These are phyloP conservation scores for Globisporangium sylvaticum DNA, from an alignment of 352 stramenopile genomes.

Conservation along the genomic window DNA sequence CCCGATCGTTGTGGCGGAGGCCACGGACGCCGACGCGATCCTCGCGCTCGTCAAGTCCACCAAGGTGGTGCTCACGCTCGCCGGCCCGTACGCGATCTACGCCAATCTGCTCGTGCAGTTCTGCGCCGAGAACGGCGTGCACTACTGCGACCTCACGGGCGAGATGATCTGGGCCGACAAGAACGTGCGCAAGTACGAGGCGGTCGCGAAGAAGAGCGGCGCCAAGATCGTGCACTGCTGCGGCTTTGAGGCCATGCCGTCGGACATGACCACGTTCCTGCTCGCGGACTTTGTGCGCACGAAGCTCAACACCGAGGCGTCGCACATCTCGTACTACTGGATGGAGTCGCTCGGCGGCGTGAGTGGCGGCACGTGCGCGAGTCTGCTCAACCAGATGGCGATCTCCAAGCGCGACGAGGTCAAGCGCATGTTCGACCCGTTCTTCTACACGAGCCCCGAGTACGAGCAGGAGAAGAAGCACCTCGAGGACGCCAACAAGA, in stretches of 20 bases:
- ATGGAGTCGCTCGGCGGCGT: constrained; percentile 23
- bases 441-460: constrained; percentile 28
- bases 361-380: constrained; percentile 48
- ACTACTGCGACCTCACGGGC: constrained; percentile 90
- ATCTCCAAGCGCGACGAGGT: constrained; percentile 11
- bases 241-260: constrained; percentile 82
- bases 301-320: constrained; percentile 21
- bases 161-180: constrained; percentile 73
- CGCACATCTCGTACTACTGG: constrained; percentile 32
- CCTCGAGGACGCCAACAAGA: constrained; percentile 19
- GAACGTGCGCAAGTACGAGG: constrained; percentile 63
- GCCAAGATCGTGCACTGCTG: constrained; percentile 79
- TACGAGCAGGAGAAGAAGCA: constrained; percentile 21
- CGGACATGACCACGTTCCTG: constrained; percentile 61
- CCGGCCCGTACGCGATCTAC: constrained; percentile 77
- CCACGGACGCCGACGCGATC: constrained; percentile 41
- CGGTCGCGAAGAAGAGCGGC: constrained; percentile 46
- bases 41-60: constrained; percentile 56
- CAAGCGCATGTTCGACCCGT: constrained; percentile 28
- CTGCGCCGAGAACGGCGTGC: constrained; percentile 80
- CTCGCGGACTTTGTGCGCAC: constrained; percentile 48
- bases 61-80: constrained; percentile 67
- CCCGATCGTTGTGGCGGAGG: constrained; percentile 43
- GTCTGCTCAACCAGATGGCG: constrained; percentile 28
- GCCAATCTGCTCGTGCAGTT: constrained; percentile 64